phyloP scores from a whole-genome alignment of 2,329 filamentous ascomycete species.

The Colletotrichum sp. region DNA sequence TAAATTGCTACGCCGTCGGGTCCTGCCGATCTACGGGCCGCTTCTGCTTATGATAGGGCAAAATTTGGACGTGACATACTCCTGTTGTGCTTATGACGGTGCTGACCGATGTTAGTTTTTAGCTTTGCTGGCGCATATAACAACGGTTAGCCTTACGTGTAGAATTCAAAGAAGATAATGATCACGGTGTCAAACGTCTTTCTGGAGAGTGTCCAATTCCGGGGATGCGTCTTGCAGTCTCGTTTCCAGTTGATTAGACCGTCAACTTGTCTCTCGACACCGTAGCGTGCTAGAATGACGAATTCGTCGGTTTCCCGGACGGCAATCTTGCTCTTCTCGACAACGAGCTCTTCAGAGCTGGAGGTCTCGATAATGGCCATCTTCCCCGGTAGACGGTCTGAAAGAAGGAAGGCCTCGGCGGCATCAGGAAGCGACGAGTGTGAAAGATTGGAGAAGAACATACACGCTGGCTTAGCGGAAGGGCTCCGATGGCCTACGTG shows the following conservation, averaged over 20 bases:
- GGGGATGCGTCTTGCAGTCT: constrained; percentile 10
- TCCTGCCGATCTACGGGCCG: background rate
- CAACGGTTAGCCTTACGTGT: constrained; percentile 18
- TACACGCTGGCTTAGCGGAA: background rate
- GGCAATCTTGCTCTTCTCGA: background rate
- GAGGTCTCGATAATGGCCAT: background rate
- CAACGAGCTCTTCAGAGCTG: background rate
- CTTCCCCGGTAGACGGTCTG: rapidly evolving
- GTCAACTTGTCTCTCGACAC: background rate
- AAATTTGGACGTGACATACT: background rate
- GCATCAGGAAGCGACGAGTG: background rate
- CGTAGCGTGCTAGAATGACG: background rate
- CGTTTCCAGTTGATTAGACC: constrained; percentile 12
- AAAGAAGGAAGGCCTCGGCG: background rate
- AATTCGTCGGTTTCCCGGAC: background rate
- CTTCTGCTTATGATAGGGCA: background rate
- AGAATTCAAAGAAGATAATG: constrained; percentile 26
- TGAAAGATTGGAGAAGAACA: background rate
- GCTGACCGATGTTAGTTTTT: background rate
- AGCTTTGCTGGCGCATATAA: background rate
- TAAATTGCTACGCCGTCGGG: background rate
- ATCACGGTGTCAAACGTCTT: constrained; percentile 22
- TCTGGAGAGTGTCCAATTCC: constrained; percentile 22
- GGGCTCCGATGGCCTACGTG: background rate
- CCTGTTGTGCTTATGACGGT: constrained; percentile 16